Percentiles rank a stretch among this genome's conserved stretches.
Conservation (phyloP, 1,284 basidiomycete genomes). For the Boletus smithii region DNA sequence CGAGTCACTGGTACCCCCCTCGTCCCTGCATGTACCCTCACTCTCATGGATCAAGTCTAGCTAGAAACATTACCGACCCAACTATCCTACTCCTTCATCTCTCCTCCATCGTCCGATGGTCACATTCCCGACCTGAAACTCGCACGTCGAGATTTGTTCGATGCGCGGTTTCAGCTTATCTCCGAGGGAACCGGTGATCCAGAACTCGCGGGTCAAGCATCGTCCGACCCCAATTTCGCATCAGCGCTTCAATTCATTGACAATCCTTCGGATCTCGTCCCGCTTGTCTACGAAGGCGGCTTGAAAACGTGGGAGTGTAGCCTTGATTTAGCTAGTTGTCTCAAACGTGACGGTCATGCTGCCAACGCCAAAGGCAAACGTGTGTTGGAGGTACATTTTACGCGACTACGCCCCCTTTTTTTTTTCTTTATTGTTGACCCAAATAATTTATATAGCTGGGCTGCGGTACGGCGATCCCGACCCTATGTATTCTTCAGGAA, state of each 20-base stretch:
- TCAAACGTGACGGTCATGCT: slow-evolving; percentile 34
- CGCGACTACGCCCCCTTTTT: neutral
- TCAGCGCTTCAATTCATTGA: slow-evolving; percentile 62
- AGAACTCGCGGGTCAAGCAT: slow-evolving; percentile 11
- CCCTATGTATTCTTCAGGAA: slow-evolving; percentile 65
- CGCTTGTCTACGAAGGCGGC: slow-evolving; percentile 93
- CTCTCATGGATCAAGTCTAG: slow-evolving; percentile 37
- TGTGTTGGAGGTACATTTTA: slow-evolving; percentile 58
- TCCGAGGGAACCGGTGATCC: slow-evolving; percentile 41
- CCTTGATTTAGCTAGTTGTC: slow-evolving; percentile 74
- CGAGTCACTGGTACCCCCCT: slow-evolving; percentile 38
- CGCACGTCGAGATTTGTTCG: slow-evolving; percentile 84
- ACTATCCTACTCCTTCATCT: slow-evolving; percentile 61
- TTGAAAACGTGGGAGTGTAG: slow-evolving; percentile 98
- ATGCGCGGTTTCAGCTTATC: slow-evolving; percentile 90
- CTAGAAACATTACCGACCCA: slow-evolving; percentile 49
- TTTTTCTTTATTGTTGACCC: slow-evolving; percentile 2
- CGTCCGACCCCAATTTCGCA: slow-evolving; percentile 6
- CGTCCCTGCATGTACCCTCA: slow-evolving; percentile 20
- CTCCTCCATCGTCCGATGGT: slow-evolving; percentile 37
- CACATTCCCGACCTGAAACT: slow-evolving; percentile 43
- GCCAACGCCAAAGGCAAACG: slow-evolving; percentile 42
- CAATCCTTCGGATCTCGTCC: slow-evolving; percentile 85
- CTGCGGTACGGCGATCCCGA: slow-evolving; percentile 89
- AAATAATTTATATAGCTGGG: slow-evolving; percentile 53